These are phyloP conservation scores for Fraxinus latifolia DNA, from an alignment of 305 asterid species.

Conservation along the genomic window DNA sequence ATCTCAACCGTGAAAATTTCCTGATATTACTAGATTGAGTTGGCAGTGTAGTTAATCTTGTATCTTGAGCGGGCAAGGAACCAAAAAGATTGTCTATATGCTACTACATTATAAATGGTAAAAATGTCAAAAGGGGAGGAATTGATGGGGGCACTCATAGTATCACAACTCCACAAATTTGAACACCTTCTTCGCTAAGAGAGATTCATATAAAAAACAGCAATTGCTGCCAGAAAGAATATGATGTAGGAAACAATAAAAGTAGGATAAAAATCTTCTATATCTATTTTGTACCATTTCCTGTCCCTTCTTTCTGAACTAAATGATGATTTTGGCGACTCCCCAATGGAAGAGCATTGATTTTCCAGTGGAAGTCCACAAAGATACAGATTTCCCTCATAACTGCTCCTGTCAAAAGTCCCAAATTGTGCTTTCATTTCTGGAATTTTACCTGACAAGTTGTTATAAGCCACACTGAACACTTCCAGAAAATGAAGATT, in stretches of 20 bases:
- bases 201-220: background rate
- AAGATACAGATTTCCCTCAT: conserved; percentile 13
- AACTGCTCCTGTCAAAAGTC: conserved; percentile 13
- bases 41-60: too few relatives aligned
- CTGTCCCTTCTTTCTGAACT: background rate
- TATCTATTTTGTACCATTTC: background rate
- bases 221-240: background rate
- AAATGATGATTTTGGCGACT: background rate
- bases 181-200: background rate
- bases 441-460: conserved; percentile 10
- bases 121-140: background rate
- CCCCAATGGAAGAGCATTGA: background rate
- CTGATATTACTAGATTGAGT: background rate
- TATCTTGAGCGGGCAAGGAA: too few relatives aligned
- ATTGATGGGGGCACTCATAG: background rate
- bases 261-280: background rate
- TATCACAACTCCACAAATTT: background rate
- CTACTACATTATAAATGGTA: background rate
- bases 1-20: background rate
- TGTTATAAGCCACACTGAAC: conserved; percentile 16
- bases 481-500: background rate
- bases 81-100: background rate
- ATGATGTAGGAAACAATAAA: background rate
- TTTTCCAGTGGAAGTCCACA: background rate
- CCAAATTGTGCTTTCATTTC: conserved; percentile 14